Evolutionary conservation across 2,329 filamentous ascomycete genomes (phyloP).

Genomic region (Alternaria sp.): DNA sequence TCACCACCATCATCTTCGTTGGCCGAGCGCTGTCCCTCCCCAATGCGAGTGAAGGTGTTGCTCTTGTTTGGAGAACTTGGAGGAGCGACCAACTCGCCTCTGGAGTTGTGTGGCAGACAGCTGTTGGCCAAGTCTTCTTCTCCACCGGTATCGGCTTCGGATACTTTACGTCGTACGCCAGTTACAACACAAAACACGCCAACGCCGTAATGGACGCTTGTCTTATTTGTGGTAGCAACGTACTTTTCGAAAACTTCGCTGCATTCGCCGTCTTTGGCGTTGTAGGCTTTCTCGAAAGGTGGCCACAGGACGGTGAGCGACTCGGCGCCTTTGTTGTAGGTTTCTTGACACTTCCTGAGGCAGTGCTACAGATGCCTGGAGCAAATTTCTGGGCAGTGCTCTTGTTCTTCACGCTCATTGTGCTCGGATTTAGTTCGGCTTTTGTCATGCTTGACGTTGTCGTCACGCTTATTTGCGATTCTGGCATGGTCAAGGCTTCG

Average conservation of each 20-base stretch:
- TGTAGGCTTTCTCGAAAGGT: conserved; percentile 57
- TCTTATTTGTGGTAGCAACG: conserved; percentile 62
- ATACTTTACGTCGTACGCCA: conserved; percentile 63
- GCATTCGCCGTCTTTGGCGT: conserved; percentile 63
- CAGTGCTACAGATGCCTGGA: conserved; percentile 63
- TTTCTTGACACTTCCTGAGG: conserved; percentile 64
- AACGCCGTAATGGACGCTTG: conserved; percentile 67
- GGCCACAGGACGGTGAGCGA: conserved; percentile 52
- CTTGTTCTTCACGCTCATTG: conserved; percentile 65
- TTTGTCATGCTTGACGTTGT: conserved; percentile 66
- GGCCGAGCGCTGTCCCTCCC: conserved; percentile 61
- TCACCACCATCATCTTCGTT: conserved; percentile 63
- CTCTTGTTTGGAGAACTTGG: conserved; percentile 58
- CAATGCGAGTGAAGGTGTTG: conserved; percentile 61
- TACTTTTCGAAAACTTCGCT: conserved; percentile 62
- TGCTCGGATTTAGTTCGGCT: conserved; percentile 64
- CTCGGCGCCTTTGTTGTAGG: conserved; percentile 65
- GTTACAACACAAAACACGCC: conserved; percentile 63
- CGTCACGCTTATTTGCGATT: conserved; percentile 62
- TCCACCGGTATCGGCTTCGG: conserved; percentile 66
- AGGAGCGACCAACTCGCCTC: conserved; percentile 58
- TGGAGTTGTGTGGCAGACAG: conserved; percentile 65
- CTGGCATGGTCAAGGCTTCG: conserved; percentile 54
- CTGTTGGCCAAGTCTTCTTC: conserved; percentile 66
- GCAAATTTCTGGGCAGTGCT: conserved; percentile 66